phyloP scores from a whole-genome alignment of 108 stramenopile species.

The Chaetoceros muelleri region DNA sequence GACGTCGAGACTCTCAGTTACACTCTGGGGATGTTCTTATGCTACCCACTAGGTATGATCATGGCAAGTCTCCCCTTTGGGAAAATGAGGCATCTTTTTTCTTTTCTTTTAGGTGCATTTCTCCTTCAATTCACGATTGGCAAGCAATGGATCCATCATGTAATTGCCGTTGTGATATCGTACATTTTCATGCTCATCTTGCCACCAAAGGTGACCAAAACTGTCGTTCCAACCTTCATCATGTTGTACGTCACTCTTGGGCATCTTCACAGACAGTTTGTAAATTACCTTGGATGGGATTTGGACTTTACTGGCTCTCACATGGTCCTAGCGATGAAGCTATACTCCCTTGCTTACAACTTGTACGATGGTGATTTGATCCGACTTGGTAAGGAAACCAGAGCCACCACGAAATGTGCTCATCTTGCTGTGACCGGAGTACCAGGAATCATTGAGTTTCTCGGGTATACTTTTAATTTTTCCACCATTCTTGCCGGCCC shows the following conservation, averaged over 20 bases:
- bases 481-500: slow-evolving; percentile 88
- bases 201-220: slow-evolving; percentile 56
- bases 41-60: slow-evolving; percentile 85
- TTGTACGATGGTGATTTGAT: slow-evolving; percentile 84
- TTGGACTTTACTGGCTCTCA: slow-evolving; percentile 94
- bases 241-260: slow-evolving; percentile 83
- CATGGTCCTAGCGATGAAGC: slow-evolving; percentile 94
- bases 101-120: slow-evolving; percentile 83
- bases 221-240: slow-evolving; percentile 76
- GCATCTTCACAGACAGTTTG: slow-evolving; percentile 91
- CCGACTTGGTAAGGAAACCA: slow-evolving; percentile 42
- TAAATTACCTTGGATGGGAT: slow-evolving; percentile 93
- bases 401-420: slow-evolving; percentile 75
- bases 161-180: slow-evolving; percentile 78
- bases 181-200: slow-evolving; percentile 78
- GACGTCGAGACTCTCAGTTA: slow-evolving; percentile 83
- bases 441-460: slow-evolving; percentile 83
- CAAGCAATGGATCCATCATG: slow-evolving; percentile 93
- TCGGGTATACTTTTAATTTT: slow-evolving; percentile 95
- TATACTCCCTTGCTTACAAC: slow-evolving; percentile 95
- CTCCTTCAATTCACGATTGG: slow-evolving; percentile 85
- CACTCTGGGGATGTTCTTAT: slow-evolving; percentile 71
- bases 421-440: slow-evolving; percentile 64
- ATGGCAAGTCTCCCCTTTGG: slow-evolving; percentile 76
- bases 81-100: slow-evolving; percentile 73